Conservation (phyloP, 2,329 filamentous ascomycete species). For the Tolypocladium amazonense region DNA sequence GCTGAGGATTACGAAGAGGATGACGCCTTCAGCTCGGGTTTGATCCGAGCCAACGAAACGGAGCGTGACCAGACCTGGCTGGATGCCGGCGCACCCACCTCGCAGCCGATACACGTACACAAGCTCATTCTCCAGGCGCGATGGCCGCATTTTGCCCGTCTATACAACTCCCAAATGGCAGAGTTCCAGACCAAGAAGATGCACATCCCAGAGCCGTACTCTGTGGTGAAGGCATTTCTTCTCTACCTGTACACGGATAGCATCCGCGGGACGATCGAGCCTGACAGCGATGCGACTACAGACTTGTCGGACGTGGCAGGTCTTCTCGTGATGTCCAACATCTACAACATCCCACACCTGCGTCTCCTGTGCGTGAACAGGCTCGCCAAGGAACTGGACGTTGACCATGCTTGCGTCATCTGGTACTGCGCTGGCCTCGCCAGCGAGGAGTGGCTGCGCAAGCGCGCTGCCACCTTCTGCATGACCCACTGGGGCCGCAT, state of each 20-base stretch:
- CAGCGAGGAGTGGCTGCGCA: constrained; percentile 87
- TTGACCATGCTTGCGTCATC: constrained; percentile 88
- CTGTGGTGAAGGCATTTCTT: constrained; percentile 85
- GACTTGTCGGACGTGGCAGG: constrained; percentile 81
- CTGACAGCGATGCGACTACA: constrained; percentile 60
- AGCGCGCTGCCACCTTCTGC: constrained; percentile 78
- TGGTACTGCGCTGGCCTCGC: constrained; percentile 91
- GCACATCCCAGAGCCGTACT: constrained; percentile 95
- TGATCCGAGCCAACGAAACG: constrained; percentile 33
- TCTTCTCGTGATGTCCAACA: constrained; percentile 92
- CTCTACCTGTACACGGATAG: constrained; percentile 96
- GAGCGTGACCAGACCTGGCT: constrained; percentile 44
- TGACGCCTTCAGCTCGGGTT: constrained; percentile 43
- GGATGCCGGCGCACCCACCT: constrained; percentile 53
- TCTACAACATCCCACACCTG: constrained; percentile 93
- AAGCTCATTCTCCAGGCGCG: constrained; percentile 87
- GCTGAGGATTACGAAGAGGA: constrained; percentile 66
- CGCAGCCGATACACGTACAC: constrained; percentile 84
- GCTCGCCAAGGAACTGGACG: constrained; percentile 80
- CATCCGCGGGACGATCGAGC: constrained; percentile 48
- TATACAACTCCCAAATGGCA: constrained; percentile 91
- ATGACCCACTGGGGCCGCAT: constrained; percentile 92
- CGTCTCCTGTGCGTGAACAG: constrained; percentile 85
- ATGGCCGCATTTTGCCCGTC: constrained; percentile 90
- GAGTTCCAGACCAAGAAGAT: constrained; percentile 96